Evolutionary conservation across 2,329 filamentous ascomycete species (phyloP).

Genomic region (Elsinoe necatrix): DNA sequence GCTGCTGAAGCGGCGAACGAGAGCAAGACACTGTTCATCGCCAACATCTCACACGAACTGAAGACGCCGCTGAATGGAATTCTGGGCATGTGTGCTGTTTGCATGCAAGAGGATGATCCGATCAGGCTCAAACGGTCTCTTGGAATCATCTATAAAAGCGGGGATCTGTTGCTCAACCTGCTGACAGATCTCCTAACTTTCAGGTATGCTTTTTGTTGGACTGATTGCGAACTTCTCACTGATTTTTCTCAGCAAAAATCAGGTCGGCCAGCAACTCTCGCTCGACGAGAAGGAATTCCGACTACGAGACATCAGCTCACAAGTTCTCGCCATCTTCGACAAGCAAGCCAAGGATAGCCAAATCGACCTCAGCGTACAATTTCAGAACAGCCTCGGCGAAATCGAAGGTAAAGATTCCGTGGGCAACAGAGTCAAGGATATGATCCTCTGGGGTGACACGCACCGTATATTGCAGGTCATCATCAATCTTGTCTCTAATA

Average conservation of each 20-base stretch:
- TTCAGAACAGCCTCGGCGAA: conserved; percentile 45
- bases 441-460: conserved; percentile 87
- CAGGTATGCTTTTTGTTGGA: conserved; percentile 16
- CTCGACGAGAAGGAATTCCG: conserved; percentile 81
- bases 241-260: conserved; percentile 63
- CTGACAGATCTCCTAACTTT: conserved; percentile 86
- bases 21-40: conserved; percentile 95
- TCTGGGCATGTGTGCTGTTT: conserved; percentile 84
- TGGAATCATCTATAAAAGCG: conserved; percentile 82
- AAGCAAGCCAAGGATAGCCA: conserved; percentile 75
- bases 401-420: conserved; percentile 15
- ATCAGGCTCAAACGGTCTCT: conserved; percentile 71
- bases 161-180: conserved; percentile 73
- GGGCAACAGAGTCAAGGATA: conserved; percentile 60
- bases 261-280: conserved; percentile 74
- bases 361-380: conserved; percentile 65
- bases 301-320: conserved; percentile 72
- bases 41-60: conserved; percentile 80
- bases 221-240: not conserved
- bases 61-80: conserved; percentile 96
- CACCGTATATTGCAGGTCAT: conserved; percentile 87
- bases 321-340: conserved; percentile 78
- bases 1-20: conserved; percentile 92
- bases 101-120: conserved; percentile 83
- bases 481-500: conserved; percentile 88